Evolutionary conservation across 2,329 filamentous ascomycete species (phyloP).

Genomic region (Colletotrichum karsti): DNA sequence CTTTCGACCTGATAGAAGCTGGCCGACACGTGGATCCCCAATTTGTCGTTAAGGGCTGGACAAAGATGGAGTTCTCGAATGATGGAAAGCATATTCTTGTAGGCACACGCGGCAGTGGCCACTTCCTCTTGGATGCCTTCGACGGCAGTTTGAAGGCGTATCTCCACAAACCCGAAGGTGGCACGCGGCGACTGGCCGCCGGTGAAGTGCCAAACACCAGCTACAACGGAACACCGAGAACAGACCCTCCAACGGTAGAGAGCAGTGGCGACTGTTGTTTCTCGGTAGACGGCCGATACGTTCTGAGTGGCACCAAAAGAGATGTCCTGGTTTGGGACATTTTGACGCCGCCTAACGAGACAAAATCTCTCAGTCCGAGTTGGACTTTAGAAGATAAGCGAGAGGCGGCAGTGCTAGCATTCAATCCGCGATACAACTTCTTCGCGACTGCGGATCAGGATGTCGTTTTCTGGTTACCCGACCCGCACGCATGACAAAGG

Average conservation of each 20-base stretch:
- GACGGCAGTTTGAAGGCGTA: slow-evolving; percentile 82
- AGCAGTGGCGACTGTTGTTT: slow-evolving; percentile 86
- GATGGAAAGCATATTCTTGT: slow-evolving; percentile 89
- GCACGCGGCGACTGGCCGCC: slow-evolving; percentile 59
- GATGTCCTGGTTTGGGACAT: slow-evolving; percentile 91
- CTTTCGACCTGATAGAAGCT: slow-evolving; percentile 79
- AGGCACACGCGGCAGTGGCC: slow-evolving; percentile 83
- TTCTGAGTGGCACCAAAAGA: slow-evolving; percentile 79
- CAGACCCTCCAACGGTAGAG: slow-evolving; percentile 51
- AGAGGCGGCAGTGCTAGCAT: slow-evolving; percentile 79
- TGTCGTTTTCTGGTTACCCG: slow-evolving; percentile 80
- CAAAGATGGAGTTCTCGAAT: slow-evolving; percentile 93
- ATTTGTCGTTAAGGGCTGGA: slow-evolving; percentile 78
- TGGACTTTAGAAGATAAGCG: slow-evolving; percentile 72
- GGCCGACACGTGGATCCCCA: slow-evolving; percentile 59
- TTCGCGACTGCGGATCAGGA: slow-evolving; percentile 91
- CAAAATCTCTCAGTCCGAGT: slow-evolving; percentile 69
- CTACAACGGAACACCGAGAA: slow-evolving; percentile 53
- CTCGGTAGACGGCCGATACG: slow-evolving; percentile 86
- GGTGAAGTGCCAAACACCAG: slow-evolving; percentile 54
- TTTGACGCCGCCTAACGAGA: slow-evolving; percentile 61
- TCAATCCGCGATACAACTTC: slow-evolving; percentile 92
- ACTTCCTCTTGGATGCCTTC: slow-evolving; percentile 95
- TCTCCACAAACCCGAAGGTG: slow-evolving; percentile 66
- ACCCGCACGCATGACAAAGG: slow-evolving; percentile 60